Base-by-base conservation (phyloP, 225 moss, liverwort and hornwort species). In the Neckera pumila region DNA sequence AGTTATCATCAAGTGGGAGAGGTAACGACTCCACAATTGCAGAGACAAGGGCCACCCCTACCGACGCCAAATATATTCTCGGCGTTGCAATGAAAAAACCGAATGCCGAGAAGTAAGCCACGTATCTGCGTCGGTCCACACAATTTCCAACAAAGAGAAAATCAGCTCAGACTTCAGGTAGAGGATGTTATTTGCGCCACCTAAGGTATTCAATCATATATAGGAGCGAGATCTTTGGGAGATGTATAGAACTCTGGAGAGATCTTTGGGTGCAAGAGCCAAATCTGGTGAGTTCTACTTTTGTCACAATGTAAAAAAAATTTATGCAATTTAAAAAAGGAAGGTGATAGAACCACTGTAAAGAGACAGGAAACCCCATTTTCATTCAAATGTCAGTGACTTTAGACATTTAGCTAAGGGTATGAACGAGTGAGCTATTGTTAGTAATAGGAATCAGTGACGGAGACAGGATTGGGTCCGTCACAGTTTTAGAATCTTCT, bases 11-110 rank as follows among this genome's bases (percentile, higher is more conserved):
- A 33, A 94, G 40, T 23, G 83, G 89, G 62, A 97, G 86, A 65
- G 97, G 96, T 82, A 95, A 84, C 47, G 95, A 95, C 84, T 97
- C 97, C 83, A 91, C 95, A 81, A 96, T 49, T 15, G 93, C 91
- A 20, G 92, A 88, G 61, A 88, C 84, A 60, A 95, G 89, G 15
- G 94, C 93, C 85, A 97, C 93, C 17, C 85, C 85, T 21, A 90
- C 10, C 49, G 95, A 89, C 72, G 92, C 91, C 49, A 84, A 54
- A 85, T 90, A 88, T 18, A 82, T 78, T 64, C 90, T 90, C 30
- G 92, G 83, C 43, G 91, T 87, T 28, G 95, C 90, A 71, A 82
- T 77, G 80, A 96, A 86, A 61, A 84, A 89, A 36, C 93, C 94
- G 57, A 95, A 97, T 38, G 95, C 92, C 62, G 97, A 82, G 82